phyloP scores from a whole-genome alignment of 176 grass and related monocot species.

The Puya raimondii region DNA sequence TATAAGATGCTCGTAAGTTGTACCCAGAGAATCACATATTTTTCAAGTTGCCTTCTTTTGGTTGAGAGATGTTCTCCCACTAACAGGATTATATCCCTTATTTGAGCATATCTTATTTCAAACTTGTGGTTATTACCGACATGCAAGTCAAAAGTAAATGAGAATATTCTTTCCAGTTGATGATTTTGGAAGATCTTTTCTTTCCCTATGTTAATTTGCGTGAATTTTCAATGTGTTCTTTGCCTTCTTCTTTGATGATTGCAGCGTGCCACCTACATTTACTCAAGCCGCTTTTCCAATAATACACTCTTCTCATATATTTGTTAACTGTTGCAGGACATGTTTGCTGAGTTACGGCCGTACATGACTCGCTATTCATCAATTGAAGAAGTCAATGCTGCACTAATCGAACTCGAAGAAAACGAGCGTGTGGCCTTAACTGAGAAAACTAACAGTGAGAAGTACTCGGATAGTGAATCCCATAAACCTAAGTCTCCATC shows the following conservation, averaged over 20 bases:
- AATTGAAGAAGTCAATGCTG: slow-evolving; percentile 69
- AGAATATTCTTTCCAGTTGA: background rate
- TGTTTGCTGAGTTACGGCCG: slow-evolving; percentile 65
- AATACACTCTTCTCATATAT: background rate
- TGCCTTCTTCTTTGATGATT: too few relatives aligned
- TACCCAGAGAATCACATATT: background rate
- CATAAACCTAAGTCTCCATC: slow-evolving; percentile 37
- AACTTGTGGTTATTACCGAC: too few relatives aligned
- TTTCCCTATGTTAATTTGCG: background rate
- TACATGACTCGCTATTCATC: slow-evolving; percentile 87
- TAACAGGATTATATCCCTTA: too few relatives aligned
- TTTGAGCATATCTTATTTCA: too few relatives aligned
- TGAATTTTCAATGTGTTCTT: background rate
- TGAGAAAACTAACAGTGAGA: slow-evolving; percentile 51
- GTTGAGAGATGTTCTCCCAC: too few relatives aligned
- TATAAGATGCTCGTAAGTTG: background rate
- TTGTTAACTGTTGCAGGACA: slow-evolving; percentile 48
- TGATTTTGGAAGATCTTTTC: background rate
- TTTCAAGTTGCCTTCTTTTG: too few relatives aligned
- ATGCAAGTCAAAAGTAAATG: too few relatives aligned
- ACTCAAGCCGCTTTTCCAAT: background rate
- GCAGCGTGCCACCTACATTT: background rate
- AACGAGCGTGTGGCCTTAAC: slow-evolving; percentile 41
- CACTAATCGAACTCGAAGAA: slow-evolving; percentile 82
- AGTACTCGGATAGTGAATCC: slow-evolving; percentile 54